phyloP scores from a whole-genome alignment of 495 filamentous ascomycete genomes.

The Achaetomiella virescens region DNA sequence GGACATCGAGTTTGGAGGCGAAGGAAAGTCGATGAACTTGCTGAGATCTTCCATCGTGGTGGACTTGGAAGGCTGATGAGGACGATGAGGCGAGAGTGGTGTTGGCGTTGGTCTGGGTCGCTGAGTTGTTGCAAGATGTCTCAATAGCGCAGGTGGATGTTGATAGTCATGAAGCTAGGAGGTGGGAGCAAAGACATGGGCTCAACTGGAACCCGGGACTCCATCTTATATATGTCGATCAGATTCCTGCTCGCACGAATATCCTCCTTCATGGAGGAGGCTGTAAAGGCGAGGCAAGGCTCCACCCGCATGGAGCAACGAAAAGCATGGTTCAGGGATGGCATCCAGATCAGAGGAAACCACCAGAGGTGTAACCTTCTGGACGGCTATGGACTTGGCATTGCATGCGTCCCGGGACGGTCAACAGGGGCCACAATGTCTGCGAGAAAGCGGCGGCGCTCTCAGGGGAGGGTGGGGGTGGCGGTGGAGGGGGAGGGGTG shows the following conservation, averaged over 20 bases:
- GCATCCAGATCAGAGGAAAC: background rate
- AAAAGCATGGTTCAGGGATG: background rate
- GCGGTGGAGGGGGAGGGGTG: background rate
- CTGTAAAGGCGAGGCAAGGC: slow-evolving; percentile 10
- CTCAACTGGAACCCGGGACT: background rate
- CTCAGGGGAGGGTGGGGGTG: background rate
- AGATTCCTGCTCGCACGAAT: background rate
- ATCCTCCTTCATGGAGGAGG: slow-evolving; percentile 1
- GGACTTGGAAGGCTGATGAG: background rate
- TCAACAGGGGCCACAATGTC: background rate
- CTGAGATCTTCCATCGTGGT: slow-evolving; percentile 29
- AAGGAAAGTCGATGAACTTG: slow-evolving; percentile 27
- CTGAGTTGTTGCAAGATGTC: background rate
- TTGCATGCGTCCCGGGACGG: background rate
- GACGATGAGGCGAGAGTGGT: background rate
- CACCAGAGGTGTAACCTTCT: background rate
- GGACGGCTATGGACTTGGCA: slow-evolving; percentile 4
- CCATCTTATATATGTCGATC: slow-evolving; percentile 12
- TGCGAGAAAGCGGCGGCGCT: background rate
- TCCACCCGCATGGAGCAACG: slow-evolving; percentile 11
- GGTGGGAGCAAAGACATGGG: background rate
- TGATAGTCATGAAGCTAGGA: background rate
- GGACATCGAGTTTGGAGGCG: slow-evolving; percentile 30
- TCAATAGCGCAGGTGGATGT: background rate
- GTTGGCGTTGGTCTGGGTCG: background rate